Conservation (phyloP, 2,329 filamentous ascomycete genomes). For the Aureobasidium sp. region DNA sequence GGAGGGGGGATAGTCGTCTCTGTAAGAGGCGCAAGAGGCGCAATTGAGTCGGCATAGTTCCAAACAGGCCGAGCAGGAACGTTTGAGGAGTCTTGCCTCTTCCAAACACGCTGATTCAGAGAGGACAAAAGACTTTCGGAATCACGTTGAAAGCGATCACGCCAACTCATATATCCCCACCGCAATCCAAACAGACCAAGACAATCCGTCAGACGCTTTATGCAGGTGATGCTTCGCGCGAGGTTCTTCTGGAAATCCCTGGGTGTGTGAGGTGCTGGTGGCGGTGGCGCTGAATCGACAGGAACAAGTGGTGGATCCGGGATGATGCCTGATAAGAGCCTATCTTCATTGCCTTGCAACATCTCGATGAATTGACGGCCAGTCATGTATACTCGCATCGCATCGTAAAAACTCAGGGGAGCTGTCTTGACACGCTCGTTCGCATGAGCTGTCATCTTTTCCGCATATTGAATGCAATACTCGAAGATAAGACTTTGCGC, state of each 20-base stretch:
- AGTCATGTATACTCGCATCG: constrained; percentile 70
- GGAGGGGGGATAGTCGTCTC: neutral
- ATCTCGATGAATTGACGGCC: constrained; percentile 49
- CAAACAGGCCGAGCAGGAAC: neutral
- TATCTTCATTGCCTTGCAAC: constrained; percentile 44
- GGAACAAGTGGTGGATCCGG: constrained; percentile 33
- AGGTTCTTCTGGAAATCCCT: constrained; percentile 26
- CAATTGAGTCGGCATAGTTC: neutral
- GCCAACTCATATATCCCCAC: constrained; percentile 43
- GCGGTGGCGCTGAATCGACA: constrained; percentile 27
- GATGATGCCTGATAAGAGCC: constrained; percentile 29
- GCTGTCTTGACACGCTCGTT: constrained; percentile 50
- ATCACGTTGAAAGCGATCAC: constrained; percentile 39
- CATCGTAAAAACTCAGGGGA: constrained; percentile 80
- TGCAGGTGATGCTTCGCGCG: constrained; percentile 35
- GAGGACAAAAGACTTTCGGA: constrained; percentile 32
- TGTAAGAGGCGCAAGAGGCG: neutral
- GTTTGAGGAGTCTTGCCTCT: constrained; percentile 16
- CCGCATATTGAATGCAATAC: constrained; percentile 72
- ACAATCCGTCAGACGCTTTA: constrained; percentile 39
- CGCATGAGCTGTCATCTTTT: constrained; percentile 61
- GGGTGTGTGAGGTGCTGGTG: constrained; percentile 24
- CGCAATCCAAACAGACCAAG: constrained; percentile 37
- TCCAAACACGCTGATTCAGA: constrained; percentile 30
- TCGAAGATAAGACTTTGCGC: constrained; percentile 78